Conservation (phyloP, 2,329 filamentous ascomycete species). For the Trichoderma koningii region DNA sequence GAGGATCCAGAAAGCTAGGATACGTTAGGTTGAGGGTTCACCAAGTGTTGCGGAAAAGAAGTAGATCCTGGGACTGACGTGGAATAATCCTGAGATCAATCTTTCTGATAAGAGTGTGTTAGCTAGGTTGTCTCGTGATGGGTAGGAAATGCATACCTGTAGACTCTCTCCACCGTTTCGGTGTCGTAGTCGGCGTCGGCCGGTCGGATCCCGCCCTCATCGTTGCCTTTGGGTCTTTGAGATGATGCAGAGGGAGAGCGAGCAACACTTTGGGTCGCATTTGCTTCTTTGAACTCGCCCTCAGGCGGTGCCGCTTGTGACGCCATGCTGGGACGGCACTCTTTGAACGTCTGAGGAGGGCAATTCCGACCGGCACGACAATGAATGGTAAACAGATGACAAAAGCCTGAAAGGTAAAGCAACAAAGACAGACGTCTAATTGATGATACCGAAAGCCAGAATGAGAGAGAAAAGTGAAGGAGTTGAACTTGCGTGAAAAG, state of each 20-base stretch:
- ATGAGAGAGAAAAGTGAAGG: too few species aligned
- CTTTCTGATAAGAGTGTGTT: constrained; percentile 42
- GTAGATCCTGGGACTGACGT: constrained; percentile 41
- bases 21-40: neutral
- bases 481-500: neutral
- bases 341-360: constrained; percentile 1
- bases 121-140: constrained; percentile 1
- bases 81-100: constrained; percentile 63
- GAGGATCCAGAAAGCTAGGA: constrained; percentile 76
- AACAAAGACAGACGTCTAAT: neutral
- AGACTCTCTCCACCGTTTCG: constrained; percentile 57
- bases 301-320: constrained; percentile 16
- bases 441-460: neutral
- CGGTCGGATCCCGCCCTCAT: constrained; percentile 39
- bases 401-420: neutral
- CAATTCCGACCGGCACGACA: constrained; percentile 26
- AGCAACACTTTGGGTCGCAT: neutral
- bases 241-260: constrained; percentile 16
- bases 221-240: constrained; percentile 28
- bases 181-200: constrained; percentile 50
- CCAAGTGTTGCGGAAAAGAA: neutral
- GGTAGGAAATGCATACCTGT: constrained; percentile 40
- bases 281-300: constrained; percentile 23
- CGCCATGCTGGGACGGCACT: constrained; percentile 5
- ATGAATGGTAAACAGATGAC: neutral